A percentile compares a stretch with the other conserved stretches of the same genome.
These are phyloP conservation scores for Bocquillonia castaneifolia DNA, from an alignment of 441 rosid genomes.

Conservation along the genomic window DNA sequence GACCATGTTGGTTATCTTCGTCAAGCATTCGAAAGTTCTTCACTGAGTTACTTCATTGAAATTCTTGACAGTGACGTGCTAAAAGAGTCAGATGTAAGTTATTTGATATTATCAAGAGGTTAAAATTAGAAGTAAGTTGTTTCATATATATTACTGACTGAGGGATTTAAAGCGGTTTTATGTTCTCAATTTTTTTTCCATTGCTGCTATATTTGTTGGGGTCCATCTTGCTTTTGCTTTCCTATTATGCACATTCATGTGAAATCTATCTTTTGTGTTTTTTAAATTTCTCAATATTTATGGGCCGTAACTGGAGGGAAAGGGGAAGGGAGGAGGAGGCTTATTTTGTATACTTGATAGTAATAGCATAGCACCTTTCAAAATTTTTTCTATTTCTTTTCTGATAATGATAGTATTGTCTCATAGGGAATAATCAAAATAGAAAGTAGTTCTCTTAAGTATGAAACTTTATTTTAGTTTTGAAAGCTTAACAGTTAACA, in stretches of 20 bases:
- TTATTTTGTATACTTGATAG: neutral
- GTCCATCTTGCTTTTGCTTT: neutral
- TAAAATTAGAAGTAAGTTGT: neutral
- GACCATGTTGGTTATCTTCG: slow-evolving; percentile 82
- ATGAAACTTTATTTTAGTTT: neutral
- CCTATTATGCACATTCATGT: neutral
- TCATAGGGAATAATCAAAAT: neutral
- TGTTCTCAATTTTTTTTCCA: neutral
- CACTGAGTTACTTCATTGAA: slow-evolving; percentile 65
- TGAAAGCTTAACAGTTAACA: neutral
- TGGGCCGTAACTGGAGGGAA: too few species aligned
- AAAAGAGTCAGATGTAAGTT: slow-evolving; percentile 74
- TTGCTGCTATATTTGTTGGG: neutral
- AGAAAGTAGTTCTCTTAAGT: neutral
- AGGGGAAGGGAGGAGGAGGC: neutral
- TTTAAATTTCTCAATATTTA: too few species aligned
- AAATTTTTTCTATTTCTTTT: neutral
- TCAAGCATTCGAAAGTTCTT: slow-evolving; percentile 86
- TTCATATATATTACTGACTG: neutral
- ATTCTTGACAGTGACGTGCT: slow-evolving; percentile 68
- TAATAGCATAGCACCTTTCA: neutral
- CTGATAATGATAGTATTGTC: neutral
- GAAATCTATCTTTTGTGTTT: neutral
- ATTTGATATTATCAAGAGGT: neutral
- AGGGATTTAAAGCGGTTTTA: slow-evolving; percentile 2